Percentiles rank a stretch among this genome's conserved stretches.
phyloP scores from a whole-genome alignment of 2,329 filamentous ascomycete species.

The Grosmannia clavigera region DNA sequence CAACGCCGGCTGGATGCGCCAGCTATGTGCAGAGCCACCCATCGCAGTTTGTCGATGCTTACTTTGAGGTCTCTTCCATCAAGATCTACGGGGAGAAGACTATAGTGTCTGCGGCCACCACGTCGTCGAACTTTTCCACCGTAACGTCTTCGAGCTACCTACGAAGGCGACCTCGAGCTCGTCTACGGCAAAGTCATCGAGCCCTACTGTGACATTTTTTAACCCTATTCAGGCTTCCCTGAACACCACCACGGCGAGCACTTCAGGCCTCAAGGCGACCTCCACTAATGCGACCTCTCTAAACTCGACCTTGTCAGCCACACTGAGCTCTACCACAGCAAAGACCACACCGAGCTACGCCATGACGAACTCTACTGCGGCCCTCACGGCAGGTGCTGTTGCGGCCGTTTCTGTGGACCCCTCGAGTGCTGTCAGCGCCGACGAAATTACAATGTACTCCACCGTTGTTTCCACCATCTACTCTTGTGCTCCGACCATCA shows the following conservation, averaged over 20 bases:
- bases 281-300: background rate
- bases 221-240: background rate
- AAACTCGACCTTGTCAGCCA: background rate
- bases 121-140: background rate
- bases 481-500: conserved; percentile 16
- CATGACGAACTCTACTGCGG: background rate
- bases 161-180: background rate
- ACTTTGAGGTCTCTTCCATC: conserved; percentile 32
- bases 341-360: background rate
- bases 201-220: background rate
- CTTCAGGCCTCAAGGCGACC: background rate
- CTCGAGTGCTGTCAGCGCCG: background rate
- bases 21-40: conserved; percentile 26
- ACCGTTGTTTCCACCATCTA: conserved; percentile 15
- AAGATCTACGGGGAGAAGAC: conserved; percentile 18
- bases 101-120: background rate
- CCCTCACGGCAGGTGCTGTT: background rate
- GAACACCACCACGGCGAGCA: background rate
- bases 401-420: background rate
- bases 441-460: conserved; percentile 2
- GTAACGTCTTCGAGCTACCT: background rate
- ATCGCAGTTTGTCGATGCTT: conserved; percentile 22
- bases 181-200: background rate
- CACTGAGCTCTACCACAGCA: background rate
- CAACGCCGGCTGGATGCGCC: conserved; percentile 16